phyloP scores from a whole-genome alignment of 108 stramenopile species.

The Fistulifera pelliculosa region DNA sequence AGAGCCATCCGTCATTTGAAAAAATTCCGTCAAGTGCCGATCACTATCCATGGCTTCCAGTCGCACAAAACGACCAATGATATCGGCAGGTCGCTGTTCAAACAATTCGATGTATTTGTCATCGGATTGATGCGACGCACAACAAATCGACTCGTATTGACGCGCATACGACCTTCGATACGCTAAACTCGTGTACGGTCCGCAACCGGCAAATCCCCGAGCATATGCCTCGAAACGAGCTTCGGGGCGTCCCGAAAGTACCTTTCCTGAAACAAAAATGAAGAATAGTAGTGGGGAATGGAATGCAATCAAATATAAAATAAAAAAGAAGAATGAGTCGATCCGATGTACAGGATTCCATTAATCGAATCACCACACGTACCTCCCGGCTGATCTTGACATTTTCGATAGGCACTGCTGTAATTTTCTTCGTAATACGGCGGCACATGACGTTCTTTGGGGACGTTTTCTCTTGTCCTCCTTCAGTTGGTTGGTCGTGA shows the following conservation, averaged over 20 bases:
- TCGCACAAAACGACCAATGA: constrained; percentile 53
- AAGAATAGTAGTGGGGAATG: background rate
- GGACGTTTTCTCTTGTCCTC: constrained; percentile 9
- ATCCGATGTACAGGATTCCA: too few relatives aligned
- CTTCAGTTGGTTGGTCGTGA: constrained; percentile 20
- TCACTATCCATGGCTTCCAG: constrained; percentile 56
- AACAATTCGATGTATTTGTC: constrained; percentile 37
- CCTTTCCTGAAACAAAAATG: constrained; percentile 28
- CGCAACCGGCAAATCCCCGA: constrained; percentile 75
- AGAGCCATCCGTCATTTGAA: constrained; percentile 53
- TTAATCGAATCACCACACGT: constrained; percentile 5
- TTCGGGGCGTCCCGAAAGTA: constrained; percentile 57
- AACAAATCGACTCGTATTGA: constrained; percentile 56
- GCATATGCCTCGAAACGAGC: constrained; percentile 81
- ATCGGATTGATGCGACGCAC: constrained; percentile 48
- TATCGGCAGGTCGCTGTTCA: constrained; percentile 36
- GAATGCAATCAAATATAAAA: constrained; percentile 10
- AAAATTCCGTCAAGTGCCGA: constrained; percentile 46
- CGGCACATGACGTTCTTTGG: constrained; percentile 7
- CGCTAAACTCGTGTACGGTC: constrained; percentile 21
- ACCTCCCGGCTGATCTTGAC: constrained; percentile 82
- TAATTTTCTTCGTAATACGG: constrained; percentile 53
- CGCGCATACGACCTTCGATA: constrained; percentile 77
- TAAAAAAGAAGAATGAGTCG: too few relatives aligned
- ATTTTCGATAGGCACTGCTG: constrained; percentile 57